Percentiles rank a stretch among this genome's conserved stretches.
Evolutionary conservation across 306 rosid genomes (phyloP).

Genomic region (Trifolium dubium): DNA sequence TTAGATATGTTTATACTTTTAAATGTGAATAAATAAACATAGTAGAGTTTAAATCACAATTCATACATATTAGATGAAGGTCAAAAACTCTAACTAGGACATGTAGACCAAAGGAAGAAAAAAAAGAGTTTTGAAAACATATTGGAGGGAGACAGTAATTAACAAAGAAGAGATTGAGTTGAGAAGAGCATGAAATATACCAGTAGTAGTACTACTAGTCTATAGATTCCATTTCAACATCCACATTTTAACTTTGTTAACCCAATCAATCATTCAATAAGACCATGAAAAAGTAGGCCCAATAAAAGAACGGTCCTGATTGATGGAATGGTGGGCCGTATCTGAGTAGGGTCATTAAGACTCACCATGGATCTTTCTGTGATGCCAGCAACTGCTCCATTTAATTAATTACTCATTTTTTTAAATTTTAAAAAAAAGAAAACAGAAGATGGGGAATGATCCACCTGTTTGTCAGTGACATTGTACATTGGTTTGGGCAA

Average conservation of each 20-base stretch:
- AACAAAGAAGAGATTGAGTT: background rate
- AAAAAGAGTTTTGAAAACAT: background rate
- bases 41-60: too few species aligned
- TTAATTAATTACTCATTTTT: constrained; percentile 1
- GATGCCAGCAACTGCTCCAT: constrained; percentile 67
- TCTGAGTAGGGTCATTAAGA: constrained; percentile 54
- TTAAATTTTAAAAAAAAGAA: background rate
- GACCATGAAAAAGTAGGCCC: constrained; percentile 48
- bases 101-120: too few species aligned
- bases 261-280: constrained; percentile 71
- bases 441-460: constrained; percentile 71
- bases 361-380: constrained; percentile 58
- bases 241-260: constrained; percentile 45
- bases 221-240: constrained; percentile 46
- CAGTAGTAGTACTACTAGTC: background rate
- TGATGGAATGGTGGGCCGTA: constrained; percentile 54
- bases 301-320: constrained; percentile 56
- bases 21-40: too few species aligned
- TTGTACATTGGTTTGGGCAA: constrained; percentile 82
- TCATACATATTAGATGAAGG: too few species aligned
- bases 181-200: too few species aligned
- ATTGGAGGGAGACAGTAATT: constrained; percentile 23
- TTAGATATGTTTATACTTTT: too few species aligned
- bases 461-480: constrained; percentile 99
- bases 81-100: too few species aligned